These are phyloP conservation scores for Lipomyces yamadae DNA, from an alignment of 805 yeast genomes.

Conservation along the genomic window DNA sequence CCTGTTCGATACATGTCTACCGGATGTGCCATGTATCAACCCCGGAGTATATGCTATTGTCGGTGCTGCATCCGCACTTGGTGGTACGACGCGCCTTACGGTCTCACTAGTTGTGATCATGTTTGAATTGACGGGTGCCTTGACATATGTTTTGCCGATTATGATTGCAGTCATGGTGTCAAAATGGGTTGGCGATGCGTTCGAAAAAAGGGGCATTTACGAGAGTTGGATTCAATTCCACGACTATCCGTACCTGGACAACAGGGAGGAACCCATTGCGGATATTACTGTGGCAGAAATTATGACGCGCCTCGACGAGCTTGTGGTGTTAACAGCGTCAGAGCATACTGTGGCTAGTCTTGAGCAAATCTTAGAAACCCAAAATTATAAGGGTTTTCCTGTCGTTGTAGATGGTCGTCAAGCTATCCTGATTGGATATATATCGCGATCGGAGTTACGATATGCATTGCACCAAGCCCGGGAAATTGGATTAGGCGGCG, in stretches of 20 bases:
- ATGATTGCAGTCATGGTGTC: constrained; percentile 82
- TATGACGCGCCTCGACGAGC: constrained; percentile 46
- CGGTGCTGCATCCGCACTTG: constrained; percentile 81
- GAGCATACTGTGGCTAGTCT: constrained; percentile 43
- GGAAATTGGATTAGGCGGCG: constrained; percentile 13
- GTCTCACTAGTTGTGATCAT: constrained; percentile 79
- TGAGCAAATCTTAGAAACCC: constrained; percentile 34
- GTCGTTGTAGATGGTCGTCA: constrained; percentile 48
- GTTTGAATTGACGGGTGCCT: constrained; percentile 85
- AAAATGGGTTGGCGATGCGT: constrained; percentile 69
- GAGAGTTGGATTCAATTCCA: constrained; percentile 58
- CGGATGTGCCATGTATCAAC: constrained; percentile 63
- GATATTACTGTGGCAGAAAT: constrained; percentile 46
- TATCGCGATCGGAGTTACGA: constrained; percentile 49
- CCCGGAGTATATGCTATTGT: constrained; percentile 89
- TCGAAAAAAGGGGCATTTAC: constrained; percentile 62
- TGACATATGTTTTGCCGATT: constrained; percentile 80
- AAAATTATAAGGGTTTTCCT: constrained; percentile 52
- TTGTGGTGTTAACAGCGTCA: constrained; percentile 46
- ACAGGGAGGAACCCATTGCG: constrained; percentile 51
- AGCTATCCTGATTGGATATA: constrained; percentile 51
- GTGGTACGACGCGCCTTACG: constrained; percentile 81
- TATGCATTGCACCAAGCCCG: constrained; percentile 42
- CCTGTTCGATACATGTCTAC: constrained; percentile 49
- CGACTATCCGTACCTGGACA: constrained; percentile 51